Base-by-base conservation (phyloP, 768 basidiomycete genomes). In the Multifurca ochricompacta region DNA sequence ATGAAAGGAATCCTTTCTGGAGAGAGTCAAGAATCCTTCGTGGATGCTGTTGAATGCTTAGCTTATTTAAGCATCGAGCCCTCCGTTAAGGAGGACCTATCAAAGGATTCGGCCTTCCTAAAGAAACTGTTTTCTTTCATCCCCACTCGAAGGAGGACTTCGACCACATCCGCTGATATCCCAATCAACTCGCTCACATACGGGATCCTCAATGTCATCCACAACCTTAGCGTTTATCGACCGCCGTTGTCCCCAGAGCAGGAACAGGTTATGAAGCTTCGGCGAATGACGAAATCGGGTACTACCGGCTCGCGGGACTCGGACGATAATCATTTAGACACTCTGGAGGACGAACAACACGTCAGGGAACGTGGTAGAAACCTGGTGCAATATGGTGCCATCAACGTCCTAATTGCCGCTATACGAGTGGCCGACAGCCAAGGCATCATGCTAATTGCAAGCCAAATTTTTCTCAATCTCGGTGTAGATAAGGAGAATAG, bases 231-330 rank as follows among this genome's bases (percentile, higher is more conserved):
- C 42, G 70, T 76, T 10, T 86, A 86, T 65, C 82, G 77, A 47
- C 84, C 85, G 7, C 79, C 74, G 11, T 71, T 92, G 19, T 85
- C 78, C 7, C 82, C 87, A 48, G 92, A 96, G 67, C 84, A 95
- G 64, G 74, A 76, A 28, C 91, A 96, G 64, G 77, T 95, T 4
- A 81, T 83, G 50, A 89, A 83, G 65, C 73, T 97, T 35, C 80
- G 80, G 60, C 75, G 74, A 45, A 88, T 97, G 85, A 80, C 92
- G 3, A 73, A 74, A 25, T 53, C 62, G 14, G 59, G 61, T 3
- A 47, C 58, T 13, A 54, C 61, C n/a, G 51, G 49, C 8, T 34
- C 53, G 3, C 41, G 48, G 31, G 46, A 21, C 4, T 28, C 59
- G 59, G 62, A 53, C 36, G 51, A 23, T 35, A 46, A 51, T 14